Evolutionary conservation across 2,329 filamentous ascomycete genomes (phyloP).

Genomic region (Botrytis hyacinthi): DNA sequence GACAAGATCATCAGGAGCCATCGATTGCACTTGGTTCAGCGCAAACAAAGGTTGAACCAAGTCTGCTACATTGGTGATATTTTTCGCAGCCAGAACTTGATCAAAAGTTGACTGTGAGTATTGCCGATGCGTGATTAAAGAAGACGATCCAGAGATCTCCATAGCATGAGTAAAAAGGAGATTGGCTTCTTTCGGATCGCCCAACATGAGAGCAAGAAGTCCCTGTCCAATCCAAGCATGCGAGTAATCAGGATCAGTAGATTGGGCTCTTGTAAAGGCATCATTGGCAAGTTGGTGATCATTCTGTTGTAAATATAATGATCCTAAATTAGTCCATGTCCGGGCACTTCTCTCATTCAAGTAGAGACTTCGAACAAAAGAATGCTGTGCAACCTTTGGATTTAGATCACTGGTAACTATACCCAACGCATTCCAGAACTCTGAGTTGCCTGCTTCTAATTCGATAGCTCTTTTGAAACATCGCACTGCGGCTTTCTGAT

Average conservation of each 20-base stretch:
- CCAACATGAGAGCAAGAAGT: slow-evolving; percentile 69
- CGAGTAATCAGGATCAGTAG: slow-evolving; percentile 88
- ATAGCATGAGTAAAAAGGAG: slow-evolving; percentile 91
- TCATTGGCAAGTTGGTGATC: slow-evolving; percentile 85
- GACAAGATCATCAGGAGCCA: slow-evolving; percentile 67
- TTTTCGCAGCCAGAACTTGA: slow-evolving; percentile 61
- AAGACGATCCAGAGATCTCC: slow-evolving; percentile 80
- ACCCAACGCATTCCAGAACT: slow-evolving; percentile 96
- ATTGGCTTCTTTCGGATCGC: slow-evolving; percentile 73
- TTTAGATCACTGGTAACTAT: slow-evolving; percentile 86
- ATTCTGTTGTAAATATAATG: slow-evolving; percentile 79
- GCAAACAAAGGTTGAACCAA: slow-evolving; percentile 88
- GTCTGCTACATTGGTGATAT: slow-evolving; percentile 52
- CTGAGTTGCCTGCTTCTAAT: slow-evolving; percentile 86
- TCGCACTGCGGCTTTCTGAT: slow-evolving; percentile 76
- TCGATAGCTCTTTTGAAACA: slow-evolving; percentile 97
- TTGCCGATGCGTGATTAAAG: slow-evolving; percentile 69
- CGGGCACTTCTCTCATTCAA: slow-evolving; percentile 84
- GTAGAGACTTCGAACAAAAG: slow-evolving; percentile 88
- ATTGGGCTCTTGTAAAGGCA: slow-evolving; percentile 86
- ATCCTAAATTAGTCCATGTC: slow-evolving; percentile 87
- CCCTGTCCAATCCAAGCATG: slow-evolving; percentile 94
- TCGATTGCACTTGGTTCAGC: slow-evolving; percentile 72
- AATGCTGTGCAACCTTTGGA: slow-evolving; percentile 85
- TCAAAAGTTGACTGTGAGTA: slow-evolving; percentile 84